Evolutionary conservation across 768 basidiomycete genomes (phyloP), one percentile per base, ranked within the genome.

Genomic region (Cystobasidium onofrii): DNA sequence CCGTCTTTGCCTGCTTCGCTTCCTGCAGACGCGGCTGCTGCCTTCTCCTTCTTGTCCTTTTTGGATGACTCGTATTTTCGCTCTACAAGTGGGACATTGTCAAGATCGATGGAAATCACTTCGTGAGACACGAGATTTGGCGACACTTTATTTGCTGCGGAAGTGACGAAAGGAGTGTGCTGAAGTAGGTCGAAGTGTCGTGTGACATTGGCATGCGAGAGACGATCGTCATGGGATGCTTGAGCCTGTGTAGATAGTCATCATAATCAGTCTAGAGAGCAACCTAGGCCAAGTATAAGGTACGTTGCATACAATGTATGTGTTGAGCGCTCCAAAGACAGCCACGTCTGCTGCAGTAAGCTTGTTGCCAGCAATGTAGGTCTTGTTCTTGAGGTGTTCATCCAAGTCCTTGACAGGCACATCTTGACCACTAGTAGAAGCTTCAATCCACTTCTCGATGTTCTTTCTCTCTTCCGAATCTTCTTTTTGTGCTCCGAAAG

Each of bases 181-280:
- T 98, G 95, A 73, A 99, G 86, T 82, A 97, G 92, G 82, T 94
- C 90, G 80, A 98, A 95, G 84, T 95, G 97, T 55, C 96, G 90
- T 50, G 90, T 90, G 44, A 98, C 81, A 25, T 90, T 85, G 4
- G 95, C 92, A 69, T 87, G 86, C 20, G 88, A 82, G 80, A 90
- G 88, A 83, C 90, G 89, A 79, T 90, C 86, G n/a, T 85, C 76
- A 3, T 89, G 84, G 77, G 87, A 85, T 20, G 89, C 83, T 79
- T 88, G 86, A 10, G 89, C 86, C 89, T 95, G 80, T 39, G 31
- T 27, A 33, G 10, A 18, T 17, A 0, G 20, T n/a, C 27, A 72
- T 66, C 67, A 4, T 41, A 18, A 33, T 23, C 46, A 33, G 60
- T 41, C 54, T 20, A 31, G n/a, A 62, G 31, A 57, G 54, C 7